Evolutionary conservation across 192 early-diverging fungal genomes (phyloP), one percentile per base, ranked within the genome.

Genomic region (Backusella circina): DNA sequence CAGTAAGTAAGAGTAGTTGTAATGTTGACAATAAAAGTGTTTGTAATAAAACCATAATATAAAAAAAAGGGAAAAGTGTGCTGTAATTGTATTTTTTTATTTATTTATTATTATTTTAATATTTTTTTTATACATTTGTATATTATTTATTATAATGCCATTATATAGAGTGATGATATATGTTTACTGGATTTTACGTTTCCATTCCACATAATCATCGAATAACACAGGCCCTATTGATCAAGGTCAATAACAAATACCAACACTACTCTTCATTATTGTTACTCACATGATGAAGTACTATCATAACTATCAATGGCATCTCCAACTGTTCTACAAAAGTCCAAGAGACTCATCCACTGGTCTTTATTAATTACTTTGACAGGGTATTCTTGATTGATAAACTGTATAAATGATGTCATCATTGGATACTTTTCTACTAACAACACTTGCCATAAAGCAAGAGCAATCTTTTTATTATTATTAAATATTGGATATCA

Each of bases 301-400:
- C 66, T 66, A n/a, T 79, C 77, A 38, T 70, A 79, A 32, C 39
- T 50, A n/a, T 50, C 36, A 21, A 79, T 67, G 21, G 71, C 44
- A 21, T 70, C 50, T 10, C 72, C 68, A 13, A 79, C 68, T 23
- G 51, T 38, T 70, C 38, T 57, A 32, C 65, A 68, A n/a, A 74
- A 79, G 26, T 79, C 77, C 5, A 79, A 64, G 6, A 79, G 9
- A 47, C 72, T 79, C 4, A 61, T 44, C 77, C 77, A 79, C 71
- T 79, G 77, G 51, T 79, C 77, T 32, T 79, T 79, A 26, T 79
- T 79, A n/a, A 79, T 74, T 15, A 79, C 77, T 65, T 74, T 74
- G 15, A 79, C 72, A 4, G 77, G 77, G 6, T 35, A 2, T 23
- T 39, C 70, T 66, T 74, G 68, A 5, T 69, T 67, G 16, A 79